A percentile compares a stretch with the other conserved stretches of the same genome.
These are phyloP conservation scores for Beauveria rudraprayagi DNA, from an alignment of 2,329 filamentous ascomycete genomes.

Conservation along the genomic window DNA sequence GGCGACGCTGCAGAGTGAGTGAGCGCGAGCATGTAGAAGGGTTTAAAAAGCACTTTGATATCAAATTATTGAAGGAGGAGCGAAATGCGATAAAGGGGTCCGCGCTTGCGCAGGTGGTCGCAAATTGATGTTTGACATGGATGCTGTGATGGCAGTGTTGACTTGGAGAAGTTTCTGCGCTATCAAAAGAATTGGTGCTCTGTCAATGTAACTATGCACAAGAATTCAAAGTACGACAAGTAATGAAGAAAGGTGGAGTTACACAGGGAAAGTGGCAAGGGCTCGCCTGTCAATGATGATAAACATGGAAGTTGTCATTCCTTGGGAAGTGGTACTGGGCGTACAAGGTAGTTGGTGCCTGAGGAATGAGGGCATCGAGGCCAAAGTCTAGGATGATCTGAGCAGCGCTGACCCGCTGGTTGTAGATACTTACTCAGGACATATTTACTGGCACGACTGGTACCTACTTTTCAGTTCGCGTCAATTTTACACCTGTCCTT, in stretches of 20 bases:
- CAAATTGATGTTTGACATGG: neutral
- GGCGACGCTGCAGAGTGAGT: neutral
- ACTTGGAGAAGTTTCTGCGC: neutral
- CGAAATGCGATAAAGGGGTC: neutral
- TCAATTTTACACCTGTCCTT: neutral
- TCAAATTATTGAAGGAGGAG: neutral
- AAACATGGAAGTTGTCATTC: too few relatives aligned
- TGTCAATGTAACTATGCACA: neutral
- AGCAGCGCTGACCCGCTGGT: neutral
- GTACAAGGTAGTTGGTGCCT: neutral
- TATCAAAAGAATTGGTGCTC: neutral
- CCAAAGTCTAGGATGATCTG: too few relatives aligned
- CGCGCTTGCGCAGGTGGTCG: neutral
- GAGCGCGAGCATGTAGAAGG: neutral
- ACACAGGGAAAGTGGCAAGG: too few relatives aligned
- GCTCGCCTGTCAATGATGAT: too few relatives aligned
- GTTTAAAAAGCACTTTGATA: neutral
- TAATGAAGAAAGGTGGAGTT: neutral
- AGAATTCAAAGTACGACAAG: neutral
- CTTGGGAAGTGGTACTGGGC: neutral
- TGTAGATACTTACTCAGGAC: neutral
- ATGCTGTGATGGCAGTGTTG: neutral
- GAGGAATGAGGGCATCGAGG: neutral
- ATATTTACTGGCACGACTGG: too few relatives aligned
- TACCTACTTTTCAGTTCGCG: neutral